These are phyloP conservation scores for Verticillium zaregamsianum DNA, from an alignment of 2,329 filamentous ascomycete species.

Conservation along the genomic window DNA sequence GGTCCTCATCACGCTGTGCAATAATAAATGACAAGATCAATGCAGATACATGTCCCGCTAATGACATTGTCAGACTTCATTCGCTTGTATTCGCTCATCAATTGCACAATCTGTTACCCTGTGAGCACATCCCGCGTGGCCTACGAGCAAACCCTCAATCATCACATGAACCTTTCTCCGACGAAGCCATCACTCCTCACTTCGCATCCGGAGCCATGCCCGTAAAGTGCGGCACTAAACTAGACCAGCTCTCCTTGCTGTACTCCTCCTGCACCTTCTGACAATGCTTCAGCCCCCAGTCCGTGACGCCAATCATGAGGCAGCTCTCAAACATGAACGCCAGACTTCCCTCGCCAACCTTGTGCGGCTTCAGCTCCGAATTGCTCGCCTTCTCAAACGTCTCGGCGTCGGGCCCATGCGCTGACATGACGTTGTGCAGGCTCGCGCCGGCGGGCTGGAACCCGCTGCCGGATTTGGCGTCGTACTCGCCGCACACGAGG, in stretches of 20 bases:
- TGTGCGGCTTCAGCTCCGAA: slow-evolving; percentile 35
- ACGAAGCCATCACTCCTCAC: background rate
- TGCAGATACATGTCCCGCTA: too few relatives aligned
- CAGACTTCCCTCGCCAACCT: slow-evolving; percentile 40
- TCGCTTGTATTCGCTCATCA: too few relatives aligned
- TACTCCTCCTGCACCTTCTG: slow-evolving; percentile 43
- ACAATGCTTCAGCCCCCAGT: slow-evolving; percentile 45
- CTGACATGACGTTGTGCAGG: slow-evolving; percentile 56
- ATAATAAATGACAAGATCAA: too few relatives aligned
- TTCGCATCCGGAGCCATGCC: background rate
- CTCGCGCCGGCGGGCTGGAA: slow-evolving; percentile 39
- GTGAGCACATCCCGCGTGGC: too few relatives aligned
- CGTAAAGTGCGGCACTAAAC: slow-evolving; percentile 14
- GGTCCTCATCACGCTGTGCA: too few relatives aligned
- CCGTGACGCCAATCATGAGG: slow-evolving; percentile 49
- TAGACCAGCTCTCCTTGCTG: slow-evolving; percentile 58
- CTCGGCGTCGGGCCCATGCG: slow-evolving; percentile 43
- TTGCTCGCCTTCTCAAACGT: slow-evolving; percentile 42
- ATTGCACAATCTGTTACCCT: too few relatives aligned
- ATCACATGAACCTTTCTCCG: background rate
- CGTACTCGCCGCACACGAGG: slow-evolving; percentile 38
- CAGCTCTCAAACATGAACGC: slow-evolving; percentile 50
- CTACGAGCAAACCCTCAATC: background rate
- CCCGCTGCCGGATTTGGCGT: slow-evolving; percentile 41
- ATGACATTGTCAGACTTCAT: too few relatives aligned